phyloP scores from a whole-genome alignment of 2,329 filamentous ascomycete genomes.

The Claviceps sp. region DNA sequence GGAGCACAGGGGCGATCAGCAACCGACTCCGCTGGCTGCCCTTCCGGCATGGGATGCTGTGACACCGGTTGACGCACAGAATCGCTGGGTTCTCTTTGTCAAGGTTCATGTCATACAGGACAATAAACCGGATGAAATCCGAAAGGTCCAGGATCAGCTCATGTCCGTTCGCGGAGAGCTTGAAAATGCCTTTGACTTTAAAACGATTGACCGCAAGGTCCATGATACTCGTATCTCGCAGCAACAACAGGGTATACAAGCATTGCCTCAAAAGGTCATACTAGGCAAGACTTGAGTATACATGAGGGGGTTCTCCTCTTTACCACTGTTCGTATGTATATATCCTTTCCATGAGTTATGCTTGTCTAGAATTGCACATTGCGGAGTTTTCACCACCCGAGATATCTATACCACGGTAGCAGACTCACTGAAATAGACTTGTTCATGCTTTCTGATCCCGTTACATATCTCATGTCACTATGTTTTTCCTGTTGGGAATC shows the following conservation, averaged over 20 bases:
- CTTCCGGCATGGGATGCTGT: conserved; percentile 36
- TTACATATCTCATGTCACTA: too few relatives aligned
- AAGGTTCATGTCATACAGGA: conserved; percentile 41
- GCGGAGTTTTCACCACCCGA: too few relatives aligned
- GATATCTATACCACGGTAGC: too few relatives aligned
- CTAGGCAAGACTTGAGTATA: conserved; percentile 18
- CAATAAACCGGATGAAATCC: conserved; percentile 42
- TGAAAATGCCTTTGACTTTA: conserved; percentile 39
- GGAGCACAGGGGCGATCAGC: conserved; percentile 10
- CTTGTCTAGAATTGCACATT: neutral
- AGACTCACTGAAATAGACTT: too few relatives aligned
- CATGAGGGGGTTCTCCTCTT: too few relatives aligned
- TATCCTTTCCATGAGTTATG: neutral
- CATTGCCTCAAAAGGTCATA: conserved; percentile 24
- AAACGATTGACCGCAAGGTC: conserved; percentile 35
- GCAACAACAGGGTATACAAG: conserved; percentile 24
- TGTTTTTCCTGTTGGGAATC: too few relatives aligned
- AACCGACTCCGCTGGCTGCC: conserved; percentile 9
- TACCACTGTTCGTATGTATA: too few relatives aligned
- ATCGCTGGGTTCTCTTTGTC: conserved; percentile 42
- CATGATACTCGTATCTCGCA: conserved; percentile 36
- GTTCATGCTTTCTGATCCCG: too few relatives aligned
- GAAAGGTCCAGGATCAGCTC: conserved; percentile 40
- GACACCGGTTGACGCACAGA: conserved; percentile 32
- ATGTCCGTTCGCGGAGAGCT: conserved; percentile 31